These are phyloP conservation scores for Macroventuria anomochaeta DNA, from an alignment of 2,329 filamentous ascomycete genomes.

Conservation along the genomic window DNA sequence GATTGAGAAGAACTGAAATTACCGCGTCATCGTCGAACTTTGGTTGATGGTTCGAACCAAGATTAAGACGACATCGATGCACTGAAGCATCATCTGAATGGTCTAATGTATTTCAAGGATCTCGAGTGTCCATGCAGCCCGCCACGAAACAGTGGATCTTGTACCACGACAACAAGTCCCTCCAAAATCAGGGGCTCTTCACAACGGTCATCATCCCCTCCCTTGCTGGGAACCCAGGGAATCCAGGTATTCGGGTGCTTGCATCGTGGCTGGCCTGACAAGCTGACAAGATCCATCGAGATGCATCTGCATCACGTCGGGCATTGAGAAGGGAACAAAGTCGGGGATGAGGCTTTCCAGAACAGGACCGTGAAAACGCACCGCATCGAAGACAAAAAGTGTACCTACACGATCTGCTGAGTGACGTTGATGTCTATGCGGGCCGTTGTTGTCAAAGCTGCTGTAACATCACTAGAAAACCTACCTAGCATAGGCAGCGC, in stretches of 20 bases:
- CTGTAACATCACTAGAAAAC: not conserved
- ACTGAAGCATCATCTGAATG: not conserved
- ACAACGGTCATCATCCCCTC: not conserved
- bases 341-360: too few relatives aligned
- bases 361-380: too few relatives aligned
- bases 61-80: too few relatives aligned
- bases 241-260: not conserved
- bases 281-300: not conserved
- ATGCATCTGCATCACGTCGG: too few relatives aligned
- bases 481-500: not conserved
- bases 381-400: not conserved
- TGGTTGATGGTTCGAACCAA: too few relatives aligned
- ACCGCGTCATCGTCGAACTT: too few relatives aligned
- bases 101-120: not conserved
- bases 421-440: not conserved
- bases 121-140: not conserved
- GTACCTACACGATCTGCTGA: not conserved
- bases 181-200: not conserved
- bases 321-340: too few relatives aligned
- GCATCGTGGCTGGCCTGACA: too few relatives aligned
- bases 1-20: not conserved
- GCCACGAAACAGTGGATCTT: slow-evolving; percentile 4
- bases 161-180: not conserved
- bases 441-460: not conserved
- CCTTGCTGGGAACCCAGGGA: not conserved